Percentiles rank a stretch among this genome's conserved stretches.
phyloP scores from a whole-genome alignment of 2,329 filamentous ascomycete species.

The Claviceps arundinis region DNA sequence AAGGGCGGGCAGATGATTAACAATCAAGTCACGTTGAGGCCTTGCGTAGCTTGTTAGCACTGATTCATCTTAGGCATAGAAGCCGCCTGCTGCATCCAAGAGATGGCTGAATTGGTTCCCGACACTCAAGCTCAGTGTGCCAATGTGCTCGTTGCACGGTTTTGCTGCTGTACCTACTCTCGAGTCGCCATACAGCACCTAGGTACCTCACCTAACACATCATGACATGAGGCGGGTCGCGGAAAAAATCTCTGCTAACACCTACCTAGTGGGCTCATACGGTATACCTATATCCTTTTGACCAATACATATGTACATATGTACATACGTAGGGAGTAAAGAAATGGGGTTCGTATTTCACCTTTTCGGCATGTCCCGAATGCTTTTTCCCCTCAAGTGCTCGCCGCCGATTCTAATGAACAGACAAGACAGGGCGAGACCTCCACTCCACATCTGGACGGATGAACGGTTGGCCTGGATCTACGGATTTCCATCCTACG shows the following conservation, averaged over 20 bases:
- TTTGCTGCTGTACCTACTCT: not conserved
- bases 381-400: not conserved
- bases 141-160: not conserved
- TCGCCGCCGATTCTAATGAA: not conserved
- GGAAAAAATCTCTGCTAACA: not conserved
- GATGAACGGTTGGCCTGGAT: conserved; percentile 1
- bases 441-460: not conserved
- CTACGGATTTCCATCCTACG: conserved; percentile 5
- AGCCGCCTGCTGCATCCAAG: not conserved
- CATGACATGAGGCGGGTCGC: not conserved
- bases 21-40: not conserved
- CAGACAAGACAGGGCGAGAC: not conserved
- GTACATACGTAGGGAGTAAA: not conserved
- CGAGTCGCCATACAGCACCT: not conserved
- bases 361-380: conserved; percentile 7
- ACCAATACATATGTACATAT: too few species aligned
- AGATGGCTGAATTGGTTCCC: not conserved
- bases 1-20: not conserved
- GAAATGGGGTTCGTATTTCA: not conserved
- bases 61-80: not conserved
- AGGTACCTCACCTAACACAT: too few species aligned
- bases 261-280: too few species aligned
- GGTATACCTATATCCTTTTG: too few species aligned
- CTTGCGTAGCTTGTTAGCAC: not conserved
- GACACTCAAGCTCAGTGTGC: not conserved